phyloP scores from a whole-genome alignment of 495 filamentous ascomycete genomes.

The Hypoxylon rickii region DNA sequence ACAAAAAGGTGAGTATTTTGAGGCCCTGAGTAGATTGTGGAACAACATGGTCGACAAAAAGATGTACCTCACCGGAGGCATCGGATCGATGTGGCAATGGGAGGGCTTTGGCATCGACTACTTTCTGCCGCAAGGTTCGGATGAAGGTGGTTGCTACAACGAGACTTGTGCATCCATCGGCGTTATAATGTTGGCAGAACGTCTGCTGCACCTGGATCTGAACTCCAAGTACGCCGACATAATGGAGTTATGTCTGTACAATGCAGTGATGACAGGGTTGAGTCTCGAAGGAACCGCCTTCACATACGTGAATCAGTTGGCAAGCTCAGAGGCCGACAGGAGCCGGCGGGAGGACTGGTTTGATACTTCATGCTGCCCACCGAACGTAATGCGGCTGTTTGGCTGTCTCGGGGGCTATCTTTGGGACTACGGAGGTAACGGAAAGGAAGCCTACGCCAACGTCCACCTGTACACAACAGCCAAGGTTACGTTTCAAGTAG shows the following conservation, averaged over 20 bases:
- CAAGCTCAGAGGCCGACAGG: conserved; percentile 53
- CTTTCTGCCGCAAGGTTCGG: conserved; percentile 59
- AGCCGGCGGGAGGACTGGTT: conserved; percentile 57
- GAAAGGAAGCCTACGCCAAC: conserved; percentile 44
- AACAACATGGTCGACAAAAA: conserved; percentile 62
- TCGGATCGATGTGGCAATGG: conserved; percentile 63
- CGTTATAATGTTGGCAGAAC: conserved; percentile 63
- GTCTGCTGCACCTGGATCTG: conserved; percentile 56
- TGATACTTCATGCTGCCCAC: conserved; percentile 61
- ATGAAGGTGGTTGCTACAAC: conserved; percentile 65
- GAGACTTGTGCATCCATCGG: conserved; percentile 66
- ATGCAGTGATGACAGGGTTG: conserved; percentile 61
- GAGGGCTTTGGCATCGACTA: conserved; percentile 66
- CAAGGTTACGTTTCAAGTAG: conserved; percentile 46
- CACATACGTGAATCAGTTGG: conserved; percentile 62
- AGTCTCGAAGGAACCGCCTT: conserved; percentile 54
- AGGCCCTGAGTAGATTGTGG: conserved; percentile 55
- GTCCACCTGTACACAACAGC: conserved; percentile 59
- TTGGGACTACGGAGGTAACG: conserved; percentile 47
- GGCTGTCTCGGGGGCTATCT: conserved; percentile 60
- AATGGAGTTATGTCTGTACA: conserved; percentile 65
- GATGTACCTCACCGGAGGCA: conserved; percentile 64
- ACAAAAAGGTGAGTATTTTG: conserved; percentile 35
- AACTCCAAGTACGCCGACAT: conserved; percentile 59
- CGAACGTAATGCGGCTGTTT: conserved; percentile 58